Evolutionary conservation across 805 yeast genomes (phyloP), one percentile per base, ranked within the genome.

Genomic region (Saturnispora silvae): DNA sequence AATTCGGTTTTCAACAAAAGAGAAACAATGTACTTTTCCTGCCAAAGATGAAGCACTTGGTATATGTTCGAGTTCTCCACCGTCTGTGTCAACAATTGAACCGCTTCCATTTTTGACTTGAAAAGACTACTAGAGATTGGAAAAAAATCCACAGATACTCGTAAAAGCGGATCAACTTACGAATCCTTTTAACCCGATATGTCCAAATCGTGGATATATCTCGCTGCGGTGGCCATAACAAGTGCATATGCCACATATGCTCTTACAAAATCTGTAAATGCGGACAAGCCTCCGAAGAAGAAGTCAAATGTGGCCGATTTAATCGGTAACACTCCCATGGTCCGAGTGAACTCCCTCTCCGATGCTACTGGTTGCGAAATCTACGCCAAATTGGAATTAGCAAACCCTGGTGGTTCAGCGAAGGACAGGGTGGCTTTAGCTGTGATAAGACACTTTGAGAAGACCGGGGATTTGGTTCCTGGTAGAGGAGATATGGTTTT

Each of bases 391-490:
- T 54, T 87, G 43, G 98, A 89, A 56, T 61, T 84, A 38, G 57
- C 68, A 44, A 92, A 89, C 51, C 96, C 97, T 0, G 98, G 89
- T 1, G 97, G 97, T 0, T 81, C 94, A 35, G 95, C 97, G 4
- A 89, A 89, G 48, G 98, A 89, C 54, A 64, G 98, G 31, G 95
- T 92, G 15, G 97, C 97, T 0, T 60, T 82, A 16, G 84, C 92
- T 3, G 80, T 89, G 31, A 80, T 89, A 14, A 63, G 72, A 39
- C 72, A 73, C 17, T 81, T 81, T 39, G 95, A 84, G 52, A 38
- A 47, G 4, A 34, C 50, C 32, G 92, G 92, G 0, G 51, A 63
- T 5, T 55, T 87, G 28, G 53, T 61, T 4, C 81, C 83, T 0
- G 55, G 72, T 30, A 59, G 66, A 36, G 85, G 82, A 1, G 92